Evolutionary conservation across 1,284 basidiomycete genomes (phyloP).

Genomic region (Polyporus tsugae): DNA sequence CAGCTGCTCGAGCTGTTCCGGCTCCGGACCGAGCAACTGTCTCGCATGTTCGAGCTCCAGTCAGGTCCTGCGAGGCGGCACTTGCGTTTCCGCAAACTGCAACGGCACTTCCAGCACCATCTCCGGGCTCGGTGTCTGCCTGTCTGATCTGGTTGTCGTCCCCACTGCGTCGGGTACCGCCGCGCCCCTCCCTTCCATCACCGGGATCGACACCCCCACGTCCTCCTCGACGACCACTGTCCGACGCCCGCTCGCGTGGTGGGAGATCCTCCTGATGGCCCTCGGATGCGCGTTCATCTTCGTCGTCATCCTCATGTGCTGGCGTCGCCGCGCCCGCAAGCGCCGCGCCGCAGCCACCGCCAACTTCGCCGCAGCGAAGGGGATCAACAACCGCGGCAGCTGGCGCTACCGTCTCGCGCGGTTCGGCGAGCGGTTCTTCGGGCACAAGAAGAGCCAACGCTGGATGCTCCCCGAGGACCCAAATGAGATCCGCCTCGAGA

Average conservation of each 20-base stretch:
- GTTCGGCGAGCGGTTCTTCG: constrained; percentile 66
- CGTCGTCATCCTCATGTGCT: constrained; percentile 66
- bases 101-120: constrained; percentile 60
- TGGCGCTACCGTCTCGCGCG: constrained; percentile 66
- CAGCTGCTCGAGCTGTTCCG: constrained; percentile 78
- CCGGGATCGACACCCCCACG: constrained; percentile 58
- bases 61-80: constrained; percentile 68
- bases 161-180: constrained; percentile 56
- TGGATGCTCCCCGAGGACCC: constrained; percentile 38
- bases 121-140: constrained; percentile 76
- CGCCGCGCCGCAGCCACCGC: constrained; percentile 70
- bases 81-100: constrained; percentile 71
- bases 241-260: constrained; percentile 64
- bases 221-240: constrained; percentile 34
- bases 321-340: constrained; percentile 73
- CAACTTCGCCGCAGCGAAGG: constrained; percentile 68
- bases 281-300: constrained; percentile 83
- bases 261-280: constrained; percentile 84
- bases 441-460: constrained; percentile 48
- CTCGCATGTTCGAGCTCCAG: constrained; percentile 74
- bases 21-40: constrained; percentile 68
- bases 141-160: constrained; percentile 74
- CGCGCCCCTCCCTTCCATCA: constrained; percentile 61
- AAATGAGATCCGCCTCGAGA: constrained; percentile 51
- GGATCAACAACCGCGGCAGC: constrained; percentile 51